Evolutionary conservation across 768 basidiomycete genomes (phyloP), one percentile per base, ranked within the genome.

Genomic region (Rickenella mellea): DNA sequence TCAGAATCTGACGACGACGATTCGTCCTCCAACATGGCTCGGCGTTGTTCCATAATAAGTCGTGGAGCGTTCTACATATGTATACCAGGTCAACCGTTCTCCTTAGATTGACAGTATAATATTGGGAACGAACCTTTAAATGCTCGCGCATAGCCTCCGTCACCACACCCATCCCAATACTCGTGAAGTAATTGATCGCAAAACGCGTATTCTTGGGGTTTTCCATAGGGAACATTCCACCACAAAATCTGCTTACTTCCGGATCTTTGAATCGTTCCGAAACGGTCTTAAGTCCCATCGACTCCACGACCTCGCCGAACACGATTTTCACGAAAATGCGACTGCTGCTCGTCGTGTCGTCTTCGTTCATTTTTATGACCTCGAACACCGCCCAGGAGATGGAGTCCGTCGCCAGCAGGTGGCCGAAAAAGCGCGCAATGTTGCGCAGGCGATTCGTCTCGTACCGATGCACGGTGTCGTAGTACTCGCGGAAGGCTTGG

Each of bases 251-350:
- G 57, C 68, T 78, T 35, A 97, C 68, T 51, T 91, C 87, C 6
- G 84, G 78, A 44, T 96, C 91, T 61, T 80, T 80, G 67, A 99
- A 93, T 40, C 96, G 68, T 59, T 92, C 89, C 7, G 80, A 79
- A n/a, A 98, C 65, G 27, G 59, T 71, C 60, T 88, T 87, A 55
- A 96, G 57, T 2, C 96, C 94, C 81, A 98, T 83, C 38, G 78
- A 76, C 68, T 97, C 96, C 69, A 83, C 83, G 71, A 98, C 80
- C 64, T 99, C 96, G 46, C 80, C 78, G 76, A 96, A 81, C 70
- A 99, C 67, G 53, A 98, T 96, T 65, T 98, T 98, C 55, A 98
- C 68, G 59, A 98, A 98, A 56, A 99, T 99, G 68, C 96, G 89
- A 48, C 83, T 83, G 51, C 86, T 90, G 15, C 85, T 88, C 0